These are phyloP conservation scores for Eimeria brunetti DNA, from an alignment of 169 alveolate species.

Conservation along the genomic window DNA sequence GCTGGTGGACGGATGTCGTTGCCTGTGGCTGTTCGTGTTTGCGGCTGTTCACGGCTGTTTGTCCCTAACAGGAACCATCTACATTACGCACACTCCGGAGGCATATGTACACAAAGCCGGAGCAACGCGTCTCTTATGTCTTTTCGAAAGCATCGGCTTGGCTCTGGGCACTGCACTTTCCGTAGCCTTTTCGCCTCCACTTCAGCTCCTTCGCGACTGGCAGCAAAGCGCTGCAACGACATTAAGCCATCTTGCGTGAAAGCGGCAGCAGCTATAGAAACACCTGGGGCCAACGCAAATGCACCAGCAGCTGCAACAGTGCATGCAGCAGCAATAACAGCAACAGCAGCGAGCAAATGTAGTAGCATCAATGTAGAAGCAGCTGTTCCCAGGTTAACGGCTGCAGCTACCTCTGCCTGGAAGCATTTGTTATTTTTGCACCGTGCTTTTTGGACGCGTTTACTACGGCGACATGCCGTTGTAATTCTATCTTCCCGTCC, in stretches of 20 bases:
- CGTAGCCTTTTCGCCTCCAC: background rate
- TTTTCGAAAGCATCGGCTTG: constrained; percentile 52
- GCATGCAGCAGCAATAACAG: background rate
- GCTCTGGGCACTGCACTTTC: constrained; percentile 70
- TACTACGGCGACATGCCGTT: background rate
- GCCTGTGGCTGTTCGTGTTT: constrained; percentile 9
- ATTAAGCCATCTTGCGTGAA: constrained; percentile 6
- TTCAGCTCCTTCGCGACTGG: constrained; percentile 3
- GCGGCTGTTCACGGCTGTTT: constrained; percentile 70
- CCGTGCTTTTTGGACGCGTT: no score
- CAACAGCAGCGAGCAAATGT: background rate
- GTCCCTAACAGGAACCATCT: constrained; percentile 45
- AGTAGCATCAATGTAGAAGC: background rate
- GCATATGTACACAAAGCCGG: constrained; percentile 25
- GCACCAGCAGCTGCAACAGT: background rate
- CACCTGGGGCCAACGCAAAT: background rate
- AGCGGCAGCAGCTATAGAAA: background rate
- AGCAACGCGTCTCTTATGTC: constrained; percentile 64
- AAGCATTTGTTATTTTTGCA: no score
- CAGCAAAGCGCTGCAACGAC: constrained; percentile 5
- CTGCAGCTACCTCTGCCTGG: background rate
- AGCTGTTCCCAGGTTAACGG: background rate
- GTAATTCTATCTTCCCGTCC: background rate
- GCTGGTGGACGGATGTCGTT: constrained; percentile 53
- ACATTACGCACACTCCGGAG: constrained; percentile 37